Evolutionary conservation across 1,139 yeast genomes (phyloP).

Genomic region (Hansenula lynferdii): DNA sequence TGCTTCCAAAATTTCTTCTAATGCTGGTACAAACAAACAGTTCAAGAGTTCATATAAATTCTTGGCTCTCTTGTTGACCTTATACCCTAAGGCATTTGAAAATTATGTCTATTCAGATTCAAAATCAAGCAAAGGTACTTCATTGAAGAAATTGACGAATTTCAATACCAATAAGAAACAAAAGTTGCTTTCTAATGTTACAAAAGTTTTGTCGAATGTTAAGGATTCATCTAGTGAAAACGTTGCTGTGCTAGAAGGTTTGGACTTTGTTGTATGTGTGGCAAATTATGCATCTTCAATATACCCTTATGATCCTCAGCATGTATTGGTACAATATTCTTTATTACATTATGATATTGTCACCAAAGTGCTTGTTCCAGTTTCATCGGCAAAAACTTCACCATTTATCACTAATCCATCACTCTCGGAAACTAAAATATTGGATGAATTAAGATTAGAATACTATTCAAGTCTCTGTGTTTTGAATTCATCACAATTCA

Average conservation of each 20-base stretch:
- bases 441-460: conserved; percentile 19
- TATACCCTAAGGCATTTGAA: conserved; percentile 24
- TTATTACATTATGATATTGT: conserved; percentile 35
- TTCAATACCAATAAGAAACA: conserved; percentile 22
- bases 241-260: conserved; percentile 30
- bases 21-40: conserved; percentile 11
- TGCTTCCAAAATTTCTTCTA: neutral
- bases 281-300: conserved; percentile 38
- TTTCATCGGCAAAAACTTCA: conserved; percentile 12
- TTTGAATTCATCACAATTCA: conserved; percentile 18
- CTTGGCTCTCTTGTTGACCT: conserved; percentile 26
- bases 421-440: conserved; percentile 13
- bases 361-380: conserved; percentile 28
- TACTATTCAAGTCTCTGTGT: conserved; percentile 24
- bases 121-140: conserved; percentile 6
- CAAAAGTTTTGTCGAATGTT: conserved; percentile 26
- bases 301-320: conserved; percentile 39
- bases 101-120: conserved; percentile 5
- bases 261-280: conserved; percentile 32
- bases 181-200: conserved; percentile 30
- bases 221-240: conserved; percentile 18
- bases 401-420: conserved; percentile 14
- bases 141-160: conserved; percentile 17
- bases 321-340: conserved; percentile 43
- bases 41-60: conserved; percentile 23